A percentile compares a stretch with the other conserved stretches of the same genome.
Evolutionary conservation across 192 early-diverging fungal species (phyloP).

Genomic region (Backusella psychrophila): DNA sequence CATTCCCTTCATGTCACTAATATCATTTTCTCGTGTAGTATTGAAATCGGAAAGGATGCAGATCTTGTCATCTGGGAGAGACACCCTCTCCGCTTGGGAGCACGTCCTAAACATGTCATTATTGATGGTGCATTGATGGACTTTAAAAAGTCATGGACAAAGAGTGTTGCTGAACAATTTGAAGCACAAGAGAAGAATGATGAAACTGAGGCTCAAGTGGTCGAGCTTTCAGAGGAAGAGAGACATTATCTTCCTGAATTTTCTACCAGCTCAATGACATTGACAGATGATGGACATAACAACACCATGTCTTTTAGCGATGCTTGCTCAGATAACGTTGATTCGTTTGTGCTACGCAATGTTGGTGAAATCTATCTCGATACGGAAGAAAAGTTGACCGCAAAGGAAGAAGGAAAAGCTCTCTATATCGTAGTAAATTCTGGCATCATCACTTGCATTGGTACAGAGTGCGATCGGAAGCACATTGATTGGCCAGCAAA

Average conservation of each 20-base stretch:
- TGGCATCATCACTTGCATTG: constrained; percentile 36
- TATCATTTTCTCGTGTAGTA: neutral
- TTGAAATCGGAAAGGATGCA: constrained; percentile 57
- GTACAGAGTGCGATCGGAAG: constrained; percentile 30
- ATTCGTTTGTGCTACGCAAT: constrained; percentile 36
- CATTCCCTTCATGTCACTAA: neutral
- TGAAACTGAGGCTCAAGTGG: constrained; percentile 8
- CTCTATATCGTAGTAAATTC: constrained; percentile 35
- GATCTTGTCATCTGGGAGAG: constrained; percentile 69
- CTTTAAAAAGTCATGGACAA: constrained; percentile 39
- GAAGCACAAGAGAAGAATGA: neutral
- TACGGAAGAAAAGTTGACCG: neutral
- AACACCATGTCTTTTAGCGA: constrained; percentile 17
- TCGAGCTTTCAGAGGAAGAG: constrained; percentile 28
- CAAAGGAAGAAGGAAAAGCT: neutral
- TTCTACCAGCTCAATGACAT: constrained; percentile 30
- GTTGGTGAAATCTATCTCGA: constrained; percentile 27
- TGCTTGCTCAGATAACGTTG: constrained; percentile 22
- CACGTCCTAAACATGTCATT: constrained; percentile 57
- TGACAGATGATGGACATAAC: constrained; percentile 32
- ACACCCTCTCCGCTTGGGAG: constrained; percentile 59
- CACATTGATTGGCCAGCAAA: constrained; percentile 27
- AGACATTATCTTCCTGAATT: constrained; percentile 26
- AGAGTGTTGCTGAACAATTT: neutral
- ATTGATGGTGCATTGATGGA: constrained; percentile 50